Evolutionary conservation across 768 basidiomycete genomes (phyloP).

Genomic region (Symmetrospora coprosmae): DNA sequence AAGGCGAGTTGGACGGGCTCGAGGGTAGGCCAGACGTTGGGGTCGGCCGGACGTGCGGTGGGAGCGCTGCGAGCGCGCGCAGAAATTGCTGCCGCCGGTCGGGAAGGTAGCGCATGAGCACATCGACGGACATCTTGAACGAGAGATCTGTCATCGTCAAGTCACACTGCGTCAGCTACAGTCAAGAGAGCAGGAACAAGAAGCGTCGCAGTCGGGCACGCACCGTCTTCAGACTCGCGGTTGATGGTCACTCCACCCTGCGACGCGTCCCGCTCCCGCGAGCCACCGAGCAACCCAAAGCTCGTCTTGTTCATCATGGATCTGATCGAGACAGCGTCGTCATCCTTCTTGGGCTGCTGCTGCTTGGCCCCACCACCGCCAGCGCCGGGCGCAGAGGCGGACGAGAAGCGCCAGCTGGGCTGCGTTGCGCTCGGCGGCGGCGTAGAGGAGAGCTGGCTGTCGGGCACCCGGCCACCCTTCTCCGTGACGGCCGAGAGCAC

Average conservation of each 20-base stretch:
- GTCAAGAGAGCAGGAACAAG: too few species aligned
- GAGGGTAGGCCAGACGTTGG: conserved; percentile 57
- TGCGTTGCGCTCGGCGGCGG: background rate
- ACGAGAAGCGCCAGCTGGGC: background rate
- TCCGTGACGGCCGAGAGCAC: too few species aligned
- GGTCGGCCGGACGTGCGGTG: conserved; percentile 57
- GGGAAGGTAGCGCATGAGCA: conserved; percentile 69
- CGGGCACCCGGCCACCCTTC: too few species aligned
- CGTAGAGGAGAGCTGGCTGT: background rate
- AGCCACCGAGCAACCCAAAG: too few species aligned
- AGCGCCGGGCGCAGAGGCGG: too few species aligned
- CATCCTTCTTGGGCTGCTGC: background rate
- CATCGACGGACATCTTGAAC: conserved; percentile 62
- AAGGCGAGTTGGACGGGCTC: conserved; percentile 41
- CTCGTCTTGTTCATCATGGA: conserved; percentile 6
- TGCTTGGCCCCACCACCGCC: too few species aligned
- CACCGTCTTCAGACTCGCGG: too few species aligned
- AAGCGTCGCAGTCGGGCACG: too few species aligned
- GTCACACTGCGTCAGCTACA: too few species aligned
- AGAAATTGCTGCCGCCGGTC: conserved; percentile 76
- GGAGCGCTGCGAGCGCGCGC: conserved; percentile 57
- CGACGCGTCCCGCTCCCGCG: too few species aligned
- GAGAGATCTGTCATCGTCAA: conserved; percentile 38
- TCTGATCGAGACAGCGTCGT: conserved; percentile 10
- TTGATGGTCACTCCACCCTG: too few species aligned